phyloP scores from a whole-genome alignment of 139 green algal species.

The Pseudopediastrum boryanum region DNA sequence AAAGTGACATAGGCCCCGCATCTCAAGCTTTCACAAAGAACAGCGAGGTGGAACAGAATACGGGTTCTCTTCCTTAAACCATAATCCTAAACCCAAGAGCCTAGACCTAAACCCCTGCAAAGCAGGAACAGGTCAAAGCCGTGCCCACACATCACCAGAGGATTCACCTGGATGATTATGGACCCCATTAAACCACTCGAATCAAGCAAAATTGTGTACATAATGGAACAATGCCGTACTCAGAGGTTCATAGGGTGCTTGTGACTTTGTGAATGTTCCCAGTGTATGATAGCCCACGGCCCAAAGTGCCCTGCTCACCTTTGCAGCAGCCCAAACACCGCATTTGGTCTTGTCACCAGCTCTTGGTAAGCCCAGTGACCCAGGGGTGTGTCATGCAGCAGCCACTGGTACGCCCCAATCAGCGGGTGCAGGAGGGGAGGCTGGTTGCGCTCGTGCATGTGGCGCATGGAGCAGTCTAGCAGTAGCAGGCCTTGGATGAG shows the following conservation, averaged over 20 bases:
- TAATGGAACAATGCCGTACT: not conserved
- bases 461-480: conserved; percentile 15
- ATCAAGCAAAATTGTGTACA: not conserved
- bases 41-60: too few relatives aligned
- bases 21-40: too few relatives aligned
- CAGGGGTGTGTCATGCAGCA: conserved; percentile 12
- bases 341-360: too few relatives aligned
- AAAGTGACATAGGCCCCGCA: too few relatives aligned
- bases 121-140: not conserved
- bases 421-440: not conserved
- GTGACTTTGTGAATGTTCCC: not conserved
- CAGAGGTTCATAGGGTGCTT: not conserved
- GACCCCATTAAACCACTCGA: not conserved
- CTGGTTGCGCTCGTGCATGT: conserved; percentile 27
- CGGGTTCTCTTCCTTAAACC: too few relatives aligned
- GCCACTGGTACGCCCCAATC: conserved; percentile 11
- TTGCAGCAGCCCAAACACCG: too few relatives aligned
- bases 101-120: not conserved
- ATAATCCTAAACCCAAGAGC: conserved; percentile 4
- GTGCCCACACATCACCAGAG: not conserved
- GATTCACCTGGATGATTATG: not conserved
- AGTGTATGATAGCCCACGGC: too few relatives aligned
- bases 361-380: not conserved
- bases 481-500: conserved; percentile 13
- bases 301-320: too few relatives aligned